Evolutionary conservation across 148 eudicot genomes (phyloP).

Genomic region (Chenopodium berlandieri): DNA sequence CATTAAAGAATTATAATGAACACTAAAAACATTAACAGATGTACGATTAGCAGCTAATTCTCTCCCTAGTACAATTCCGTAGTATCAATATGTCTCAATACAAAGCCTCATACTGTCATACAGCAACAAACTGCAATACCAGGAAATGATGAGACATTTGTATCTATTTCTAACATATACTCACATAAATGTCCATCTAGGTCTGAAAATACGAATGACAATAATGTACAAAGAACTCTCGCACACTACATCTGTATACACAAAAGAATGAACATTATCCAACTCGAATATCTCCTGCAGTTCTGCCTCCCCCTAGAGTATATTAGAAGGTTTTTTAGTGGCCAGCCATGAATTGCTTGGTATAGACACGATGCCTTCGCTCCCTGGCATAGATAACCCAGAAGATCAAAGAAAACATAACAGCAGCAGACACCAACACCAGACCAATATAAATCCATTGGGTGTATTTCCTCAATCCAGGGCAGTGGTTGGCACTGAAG

Average conservation of each 20-base stretch:
- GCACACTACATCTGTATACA: slow-evolving; percentile 18
- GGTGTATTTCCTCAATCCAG: slow-evolving; percentile 52
- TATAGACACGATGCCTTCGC: slow-evolving; percentile 63
- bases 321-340: slow-evolving; percentile 6
- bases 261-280: slow-evolving; percentile 15
- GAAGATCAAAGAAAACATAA: slow-evolving; percentile 66
- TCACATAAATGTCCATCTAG: slow-evolving; percentile 11
- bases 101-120: neutral
- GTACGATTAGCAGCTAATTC: neutral
- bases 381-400: slow-evolving; percentile 87
- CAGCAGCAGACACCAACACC: slow-evolving; percentile 62
- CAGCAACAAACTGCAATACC: slow-evolving; percentile 15
- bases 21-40: neutral
- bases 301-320: neutral
- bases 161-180: slow-evolving; percentile 4
- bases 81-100: neutral
- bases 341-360: slow-evolving; percentile 36
- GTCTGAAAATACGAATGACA: slow-evolving; percentile 1
- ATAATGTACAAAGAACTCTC: slow-evolving; percentile 17
- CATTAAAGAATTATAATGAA: neutral
- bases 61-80: neutral
- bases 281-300: neutral
- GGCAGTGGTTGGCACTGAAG: slow-evolving; percentile 50
- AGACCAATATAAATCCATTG: slow-evolving; percentile 65
- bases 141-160: neutral